These are phyloP conservation scores for Populus tremula DNA, from an alignment of 345 rosid species.

Conservation along the genomic window DNA sequence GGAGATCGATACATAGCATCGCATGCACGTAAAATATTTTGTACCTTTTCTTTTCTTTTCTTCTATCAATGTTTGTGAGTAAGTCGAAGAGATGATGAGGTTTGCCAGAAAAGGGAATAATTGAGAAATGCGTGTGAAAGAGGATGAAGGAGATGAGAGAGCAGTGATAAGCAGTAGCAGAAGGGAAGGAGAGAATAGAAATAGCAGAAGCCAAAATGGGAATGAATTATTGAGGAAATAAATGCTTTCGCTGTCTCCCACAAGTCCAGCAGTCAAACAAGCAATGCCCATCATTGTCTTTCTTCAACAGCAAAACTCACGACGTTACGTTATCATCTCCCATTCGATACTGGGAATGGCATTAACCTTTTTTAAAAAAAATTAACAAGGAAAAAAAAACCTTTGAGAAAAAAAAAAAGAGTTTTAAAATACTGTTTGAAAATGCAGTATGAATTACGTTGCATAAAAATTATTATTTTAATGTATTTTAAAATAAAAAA, in stretches of 20 bases:
- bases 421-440: too few relatives aligned
- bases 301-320: neutral
- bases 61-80: too few relatives aligned
- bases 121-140: neutral
- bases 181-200: neutral
- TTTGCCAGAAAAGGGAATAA: neutral
- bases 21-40: neutral
- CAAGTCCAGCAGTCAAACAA: slow-evolving; percentile 2
- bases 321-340: neutral
- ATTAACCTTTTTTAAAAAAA: neutral
- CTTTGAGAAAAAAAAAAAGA: too few relatives aligned
- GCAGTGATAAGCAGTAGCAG: too few relatives aligned
- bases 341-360: neutral
- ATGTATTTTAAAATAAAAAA: too few relatives aligned
- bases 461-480: too few relatives aligned
- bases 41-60: neutral
- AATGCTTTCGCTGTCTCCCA: slow-evolving; percentile 24
- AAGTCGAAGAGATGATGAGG: neutral
- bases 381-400: too few relatives aligned
- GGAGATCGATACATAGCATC: too few relatives aligned
- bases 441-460: too few relatives aligned
- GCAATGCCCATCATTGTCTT: neutral
- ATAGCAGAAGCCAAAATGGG: neutral
- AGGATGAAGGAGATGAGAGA: neutral
- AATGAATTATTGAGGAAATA: neutral